These are phyloP conservation scores for Huntiella decipiens DNA, from an alignment of 2,329 filamentous ascomycete genomes.

Conservation along the genomic window DNA sequence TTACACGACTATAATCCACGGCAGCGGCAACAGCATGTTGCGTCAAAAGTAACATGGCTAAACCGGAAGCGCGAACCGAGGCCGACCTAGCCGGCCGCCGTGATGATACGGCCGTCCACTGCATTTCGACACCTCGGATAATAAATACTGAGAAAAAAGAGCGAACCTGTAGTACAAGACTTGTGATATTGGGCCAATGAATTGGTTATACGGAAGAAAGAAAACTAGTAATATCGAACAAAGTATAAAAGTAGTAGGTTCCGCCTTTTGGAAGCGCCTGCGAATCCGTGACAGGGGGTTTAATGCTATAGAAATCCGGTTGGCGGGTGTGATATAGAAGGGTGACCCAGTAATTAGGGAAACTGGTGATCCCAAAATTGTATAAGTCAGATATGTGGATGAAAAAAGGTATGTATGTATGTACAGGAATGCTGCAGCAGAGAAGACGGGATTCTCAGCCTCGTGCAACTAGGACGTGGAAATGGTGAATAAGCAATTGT, in stretches of 20 bases:
- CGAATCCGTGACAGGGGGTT: no score
- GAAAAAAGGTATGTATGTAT: no score
- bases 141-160: background rate
- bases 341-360: no score
- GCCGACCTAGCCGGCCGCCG: conserved; percentile 1
- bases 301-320: no score
- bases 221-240: background rate
- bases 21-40: conserved; percentile 5
- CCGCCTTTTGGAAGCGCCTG: no score
- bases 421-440: no score
- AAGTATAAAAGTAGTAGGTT: background rate
- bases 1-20: background rate
- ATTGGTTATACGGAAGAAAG: background rate
- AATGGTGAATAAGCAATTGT: no score
- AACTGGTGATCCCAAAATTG: no score
- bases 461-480: no score
- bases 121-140: background rate
- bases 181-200: background rate
- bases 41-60: conserved; percentile 3
- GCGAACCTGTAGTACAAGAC: no score
- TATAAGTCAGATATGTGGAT: background rate
- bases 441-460: no score
- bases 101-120: background rate
- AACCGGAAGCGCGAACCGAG: background rate
- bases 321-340: no score